Conservation (phyloP, 768 basidiomycete genomes). For the Suillus weaverae region DNA sequence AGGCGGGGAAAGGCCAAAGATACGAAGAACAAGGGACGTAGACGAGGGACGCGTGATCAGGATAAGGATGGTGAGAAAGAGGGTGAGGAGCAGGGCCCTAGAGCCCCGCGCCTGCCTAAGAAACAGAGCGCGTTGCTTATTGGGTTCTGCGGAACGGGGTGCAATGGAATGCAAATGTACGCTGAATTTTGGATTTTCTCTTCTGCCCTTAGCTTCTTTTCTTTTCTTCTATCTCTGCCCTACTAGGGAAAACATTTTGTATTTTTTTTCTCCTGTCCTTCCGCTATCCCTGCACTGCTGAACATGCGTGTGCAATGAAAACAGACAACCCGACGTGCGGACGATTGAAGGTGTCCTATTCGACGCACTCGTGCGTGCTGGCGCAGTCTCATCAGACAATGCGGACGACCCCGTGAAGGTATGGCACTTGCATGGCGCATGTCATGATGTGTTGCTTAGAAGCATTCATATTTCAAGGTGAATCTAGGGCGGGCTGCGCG, state of each 20-base stretch:
- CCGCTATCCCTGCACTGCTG: background rate
- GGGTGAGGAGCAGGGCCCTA: constrained; percentile 24
- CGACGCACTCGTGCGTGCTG: constrained; percentile 82
- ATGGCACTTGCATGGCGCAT: constrained; percentile 6
- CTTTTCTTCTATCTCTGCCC: background rate
- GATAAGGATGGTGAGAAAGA: constrained; percentile 26
- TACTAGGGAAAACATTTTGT: background rate
- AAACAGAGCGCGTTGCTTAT: constrained; percentile 80
- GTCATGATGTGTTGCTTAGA: background rate
- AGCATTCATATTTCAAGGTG: constrained; percentile 50
- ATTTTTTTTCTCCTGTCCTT: background rate
- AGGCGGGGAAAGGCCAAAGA: constrained; percentile 39
- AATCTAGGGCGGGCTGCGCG: constrained; percentile 85
- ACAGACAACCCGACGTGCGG: constrained; percentile 66
- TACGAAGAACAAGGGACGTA: constrained; percentile 37
- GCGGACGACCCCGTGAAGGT: constrained; percentile 89
- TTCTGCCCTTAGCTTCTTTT: background rate
- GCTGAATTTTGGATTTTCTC: constrained; percentile 30
- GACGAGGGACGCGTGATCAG: constrained; percentile 43
- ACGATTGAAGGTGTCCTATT: constrained; percentile 94
- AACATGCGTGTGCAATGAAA: background rate
- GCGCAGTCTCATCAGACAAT: constrained; percentile 94
- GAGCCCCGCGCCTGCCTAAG: constrained; percentile 72
- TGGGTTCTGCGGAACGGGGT: constrained; percentile 91
- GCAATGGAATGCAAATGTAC: constrained; percentile 95